Conservation (phyloP, 2,329 filamentous ascomycete species). For the Fusarium staphyleae region DNA sequence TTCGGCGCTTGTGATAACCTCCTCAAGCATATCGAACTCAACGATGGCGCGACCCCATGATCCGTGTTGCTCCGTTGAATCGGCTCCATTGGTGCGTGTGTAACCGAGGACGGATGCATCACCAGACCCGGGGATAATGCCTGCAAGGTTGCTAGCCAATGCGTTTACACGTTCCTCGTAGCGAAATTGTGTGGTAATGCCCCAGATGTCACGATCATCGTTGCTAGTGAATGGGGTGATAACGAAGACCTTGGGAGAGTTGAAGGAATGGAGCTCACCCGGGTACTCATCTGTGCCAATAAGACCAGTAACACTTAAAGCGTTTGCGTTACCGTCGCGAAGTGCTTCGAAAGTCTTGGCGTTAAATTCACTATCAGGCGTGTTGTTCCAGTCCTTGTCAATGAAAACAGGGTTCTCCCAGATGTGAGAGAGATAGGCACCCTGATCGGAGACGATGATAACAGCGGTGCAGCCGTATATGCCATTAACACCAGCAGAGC, state of each 20-base stretch:
- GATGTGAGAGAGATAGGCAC: conserved; percentile 34
- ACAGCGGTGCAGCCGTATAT: conserved; percentile 35
- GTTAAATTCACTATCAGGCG: conserved; percentile 12
- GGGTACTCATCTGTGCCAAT: conserved; percentile 10
- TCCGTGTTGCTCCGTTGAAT: conserved; percentile 7
- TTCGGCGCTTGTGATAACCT: no score
- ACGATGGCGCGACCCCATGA: conserved; percentile 20
- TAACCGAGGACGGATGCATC: conserved; percentile 13
- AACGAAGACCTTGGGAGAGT: conserved; percentile 25
- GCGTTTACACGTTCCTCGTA: conserved; percentile 15
- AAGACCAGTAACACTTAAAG: conserved; percentile 8
- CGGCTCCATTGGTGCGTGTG: conserved; percentile 2
- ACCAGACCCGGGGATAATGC: conserved; percentile 20
- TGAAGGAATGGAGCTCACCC: conserved; percentile 12
- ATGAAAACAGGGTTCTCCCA: conserved; percentile 34
- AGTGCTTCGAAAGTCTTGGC: conserved; percentile 11
- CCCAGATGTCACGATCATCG: background rate
- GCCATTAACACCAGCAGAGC: conserved; percentile 30
- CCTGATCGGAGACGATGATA: conserved; percentile 25
- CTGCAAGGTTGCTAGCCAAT: background rate
- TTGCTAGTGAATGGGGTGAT: conserved; percentile 18
- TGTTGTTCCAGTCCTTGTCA: background rate
- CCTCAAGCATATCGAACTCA: conserved; percentile 17
- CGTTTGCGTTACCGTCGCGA: conserved; percentile 12
- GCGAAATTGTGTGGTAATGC: conserved; percentile 6